These are phyloP conservation scores for Aleurites moluccanus DNA, from an alignment of 441 rosid genomes.

Conservation along the genomic window DNA sequence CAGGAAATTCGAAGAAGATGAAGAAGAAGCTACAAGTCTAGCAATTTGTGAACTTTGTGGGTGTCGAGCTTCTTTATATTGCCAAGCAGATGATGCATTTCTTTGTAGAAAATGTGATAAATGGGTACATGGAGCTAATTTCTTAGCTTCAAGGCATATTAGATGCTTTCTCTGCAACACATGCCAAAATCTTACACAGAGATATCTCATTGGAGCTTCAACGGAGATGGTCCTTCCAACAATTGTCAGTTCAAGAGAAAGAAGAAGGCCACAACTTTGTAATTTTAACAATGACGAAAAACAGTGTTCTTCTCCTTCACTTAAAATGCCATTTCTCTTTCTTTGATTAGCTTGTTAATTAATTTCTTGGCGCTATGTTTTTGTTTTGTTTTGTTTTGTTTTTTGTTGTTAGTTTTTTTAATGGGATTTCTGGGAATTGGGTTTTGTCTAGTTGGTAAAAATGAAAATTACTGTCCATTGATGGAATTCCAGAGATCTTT, in stretches of 20 bases:
- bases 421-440: too few relatives aligned
- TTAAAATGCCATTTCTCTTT: constrained; percentile 21
- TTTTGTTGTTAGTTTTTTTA: too few relatives aligned
- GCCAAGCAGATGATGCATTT: constrained; percentile 81
- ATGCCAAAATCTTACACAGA: constrained; percentile 60
- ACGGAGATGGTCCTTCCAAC: constrained; percentile 44
- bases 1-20: constrained; percentile 14
- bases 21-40: not conserved
- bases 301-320: constrained; percentile 12
- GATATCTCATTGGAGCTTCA: constrained; percentile 55
- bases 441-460: too few relatives aligned
- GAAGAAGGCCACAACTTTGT: constrained; percentile 15
- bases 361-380: too few relatives aligned
- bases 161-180: constrained; percentile 63
- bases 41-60: constrained; percentile 66
- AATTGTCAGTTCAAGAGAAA: constrained; percentile 23
- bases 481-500: too few relatives aligned
- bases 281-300: constrained; percentile 24
- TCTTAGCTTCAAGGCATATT: constrained; percentile 72
- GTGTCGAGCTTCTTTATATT: constrained; percentile 54
- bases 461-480: too few relatives aligned
- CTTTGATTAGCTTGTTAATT: not conserved
- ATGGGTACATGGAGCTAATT: constrained; percentile 75
- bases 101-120: constrained; percentile 67
- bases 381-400: too few relatives aligned